Conservation (phyloP, 371 early-diverging fungal genomes). For the Haplosporangium sp. region DNA sequence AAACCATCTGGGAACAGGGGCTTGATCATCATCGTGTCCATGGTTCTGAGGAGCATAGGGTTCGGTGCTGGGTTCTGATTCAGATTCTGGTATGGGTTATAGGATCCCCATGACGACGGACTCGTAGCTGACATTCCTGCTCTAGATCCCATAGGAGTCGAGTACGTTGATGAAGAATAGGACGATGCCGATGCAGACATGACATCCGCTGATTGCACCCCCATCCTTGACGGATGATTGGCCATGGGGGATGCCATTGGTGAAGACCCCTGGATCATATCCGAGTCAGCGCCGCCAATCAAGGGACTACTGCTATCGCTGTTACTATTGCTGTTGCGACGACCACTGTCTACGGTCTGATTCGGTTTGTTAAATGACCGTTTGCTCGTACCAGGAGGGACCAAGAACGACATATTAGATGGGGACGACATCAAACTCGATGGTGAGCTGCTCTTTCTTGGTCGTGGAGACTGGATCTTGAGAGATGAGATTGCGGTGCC, state of each 20-base stretch:
- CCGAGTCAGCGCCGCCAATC: constrained; percentile 2
- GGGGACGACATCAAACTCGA: constrained; percentile 52
- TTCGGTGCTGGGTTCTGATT: constrained; percentile 14
- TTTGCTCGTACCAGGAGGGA: constrained; percentile 23
- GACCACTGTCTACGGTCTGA: not conserved
- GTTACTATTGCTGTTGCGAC: constrained; percentile 1
- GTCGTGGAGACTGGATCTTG: constrained; percentile 22
- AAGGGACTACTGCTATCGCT: constrained; percentile 3
- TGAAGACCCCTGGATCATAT: constrained; percentile 7
- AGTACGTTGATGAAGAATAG: constrained; percentile 5
- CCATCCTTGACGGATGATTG: constrained; percentile 12
- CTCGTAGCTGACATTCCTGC: not conserved
- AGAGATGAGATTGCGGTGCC: constrained; percentile 1
- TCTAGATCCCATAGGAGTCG: constrained; percentile 6
- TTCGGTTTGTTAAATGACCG: constrained; percentile 10
- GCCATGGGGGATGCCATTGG: constrained; percentile 7
- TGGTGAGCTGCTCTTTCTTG: constrained; percentile 53
- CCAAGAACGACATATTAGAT: constrained; percentile 49
- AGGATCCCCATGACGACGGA: constrained; percentile 28
- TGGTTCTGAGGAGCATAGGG: constrained; percentile 30
- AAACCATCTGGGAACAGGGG: constrained; percentile 72
- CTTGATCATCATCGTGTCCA: constrained; percentile 62
- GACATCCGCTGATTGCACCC: not conserved
- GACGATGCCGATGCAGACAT: constrained; percentile 9
- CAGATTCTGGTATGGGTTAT: constrained; percentile 3